Evolutionary conservation across 1,139 yeast species (phyloP), one percentile per base, ranked within the genome.

Genomic region (Saccharomyces pastorianus): DNA sequence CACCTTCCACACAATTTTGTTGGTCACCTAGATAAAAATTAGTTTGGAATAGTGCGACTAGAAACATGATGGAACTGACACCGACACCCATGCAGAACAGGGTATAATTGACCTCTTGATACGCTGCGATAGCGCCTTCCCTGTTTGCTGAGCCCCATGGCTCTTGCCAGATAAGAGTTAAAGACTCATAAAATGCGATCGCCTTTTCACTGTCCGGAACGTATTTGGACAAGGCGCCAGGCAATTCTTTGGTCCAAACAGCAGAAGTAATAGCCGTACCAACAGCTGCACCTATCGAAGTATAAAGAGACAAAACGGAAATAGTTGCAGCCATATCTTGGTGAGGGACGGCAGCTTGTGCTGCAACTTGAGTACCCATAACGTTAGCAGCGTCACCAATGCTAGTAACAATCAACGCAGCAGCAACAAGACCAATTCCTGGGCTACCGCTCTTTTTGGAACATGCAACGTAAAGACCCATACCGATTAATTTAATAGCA

Each of bases 251-350:
- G 25, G 76, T 69, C 81, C 81, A 78, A 42, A 78, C 70, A n/a
- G 78, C 78, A 54, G 78, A 79, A 28, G 79, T 72, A 46, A 77
- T 67, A 8, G 80, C 71, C 48, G 70, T 62, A 9, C 81, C 82
- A 51, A 78, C 64, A 13, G 78, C 77, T 49, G 71, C 62, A 47
- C 81, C 82, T 56, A 78, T 71, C 47, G 70, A 66, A 55, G 74
- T 71, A 64, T 73, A 70, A 42, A 80, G 65, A n/a, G 70, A 59
- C 55, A 77, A 70, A 28, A 78, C 61, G 2, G 80, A 71, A 53
- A 79, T 77, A 32, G 74, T 71, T 42, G 75, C 66, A 6, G 78
- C 77, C 68, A 77, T 65, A 62, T 77, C 77, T 57, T 74, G 78
- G 63, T 78, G 82, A 20, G 74, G 73, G 49, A 72, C 75, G 11